Evolutionary conservation across 495 filamentous ascomycete genomes (phyloP), one percentile per base, ranked within the genome.

Genomic region (Talaromyces wortmannii): DNA sequence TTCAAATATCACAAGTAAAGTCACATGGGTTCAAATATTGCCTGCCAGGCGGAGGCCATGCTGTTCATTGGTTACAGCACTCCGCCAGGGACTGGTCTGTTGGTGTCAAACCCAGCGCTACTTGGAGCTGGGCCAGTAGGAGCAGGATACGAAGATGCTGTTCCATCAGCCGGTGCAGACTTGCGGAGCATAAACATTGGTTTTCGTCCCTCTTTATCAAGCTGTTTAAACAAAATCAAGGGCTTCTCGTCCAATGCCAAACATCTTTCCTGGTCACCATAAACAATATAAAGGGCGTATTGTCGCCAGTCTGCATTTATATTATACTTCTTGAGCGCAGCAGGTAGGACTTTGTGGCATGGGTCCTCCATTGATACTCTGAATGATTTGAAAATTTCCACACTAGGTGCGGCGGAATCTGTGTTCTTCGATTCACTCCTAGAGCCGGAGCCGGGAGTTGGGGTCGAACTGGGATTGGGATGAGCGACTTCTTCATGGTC

Each of bases 161-260:
- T 13, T 30, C 53, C 53, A 17, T 55, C 53, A 2, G 31, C 45
- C 4, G 53, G 53, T n/a, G 64, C 57, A 48, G 58, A 63, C 69
- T 89, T 89, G 48, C 94, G 75, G 43, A 98, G 70, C 94, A 98
- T 98, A 65, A 97, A 98, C 94, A 98, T 97, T 32, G 94, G 94
- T 65, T 98, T 98, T 68, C 90, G 85, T 11, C 95, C 95, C 71
- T 98, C 94, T 62, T 88, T 89, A 67, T 96, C 91, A 45, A 97
- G 75, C 62, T 97, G 92, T 74, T 98, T 98, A 76, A 98, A 98
- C 55, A 98, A 74, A 55, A 96, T 90, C 44, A 98, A 77, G 18
- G 94, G 94, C 62, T 92, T 90, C 72, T 98, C 94, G 36, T 97
- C 86, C 55, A 96, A 70, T 1, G 86, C 91, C 16, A 98, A 72